These are phyloP conservation scores for Magnaporthiopsis rhizophila DNA, from an alignment of 2,329 filamentous ascomycete species.

Conservation along the genomic window DNA sequence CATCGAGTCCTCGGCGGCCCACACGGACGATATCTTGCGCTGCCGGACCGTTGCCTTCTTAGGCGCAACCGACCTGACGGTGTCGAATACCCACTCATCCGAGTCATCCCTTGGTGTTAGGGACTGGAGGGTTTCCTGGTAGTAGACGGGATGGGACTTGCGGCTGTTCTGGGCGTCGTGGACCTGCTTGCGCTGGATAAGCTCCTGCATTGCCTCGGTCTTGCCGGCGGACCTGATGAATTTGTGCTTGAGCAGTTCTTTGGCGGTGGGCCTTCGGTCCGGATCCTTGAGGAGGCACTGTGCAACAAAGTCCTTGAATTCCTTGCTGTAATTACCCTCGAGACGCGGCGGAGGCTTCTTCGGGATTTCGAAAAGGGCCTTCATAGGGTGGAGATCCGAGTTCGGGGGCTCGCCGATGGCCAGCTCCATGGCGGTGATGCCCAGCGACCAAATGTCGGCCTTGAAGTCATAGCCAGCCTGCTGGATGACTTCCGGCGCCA, in stretches of 20 bases:
- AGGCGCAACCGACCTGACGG: conserved; percentile 65
- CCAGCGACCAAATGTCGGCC: conserved; percentile 88
- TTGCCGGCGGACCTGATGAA: conserved; percentile 86
- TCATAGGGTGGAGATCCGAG: conserved; percentile 83
- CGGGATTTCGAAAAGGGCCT: conserved; percentile 84
- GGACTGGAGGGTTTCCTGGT: conserved; percentile 81
- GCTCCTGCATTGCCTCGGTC: conserved; percentile 77
- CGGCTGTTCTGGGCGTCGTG: conserved; percentile 69
- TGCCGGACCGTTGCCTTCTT: conserved; percentile 44
- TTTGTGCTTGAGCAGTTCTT: conserved; percentile 77
- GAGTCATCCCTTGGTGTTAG: conserved; percentile 60
- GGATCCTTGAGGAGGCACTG: conserved; percentile 90
- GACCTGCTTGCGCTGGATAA: conserved; percentile 75
- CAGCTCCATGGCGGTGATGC: conserved; percentile 87
- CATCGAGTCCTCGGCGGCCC: conserved; percentile 52
- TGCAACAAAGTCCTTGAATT: conserved; percentile 90
- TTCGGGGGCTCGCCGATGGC: conserved; percentile 84
- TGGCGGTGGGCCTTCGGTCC: conserved; percentile 74
- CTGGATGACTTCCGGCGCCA: conserved; percentile 91
- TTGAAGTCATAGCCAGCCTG: conserved; percentile 79
- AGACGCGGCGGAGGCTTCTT: conserved; percentile 79
- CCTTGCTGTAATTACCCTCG: conserved; percentile 77
- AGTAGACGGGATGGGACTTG: conserved; percentile 70
- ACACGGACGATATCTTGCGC: conserved; percentile 49
- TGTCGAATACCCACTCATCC: conserved; percentile 95